Evolutionary conservation across 2,329 filamentous ascomycete genomes (phyloP).

Genomic region (Camptophora hylomeconis): DNA sequence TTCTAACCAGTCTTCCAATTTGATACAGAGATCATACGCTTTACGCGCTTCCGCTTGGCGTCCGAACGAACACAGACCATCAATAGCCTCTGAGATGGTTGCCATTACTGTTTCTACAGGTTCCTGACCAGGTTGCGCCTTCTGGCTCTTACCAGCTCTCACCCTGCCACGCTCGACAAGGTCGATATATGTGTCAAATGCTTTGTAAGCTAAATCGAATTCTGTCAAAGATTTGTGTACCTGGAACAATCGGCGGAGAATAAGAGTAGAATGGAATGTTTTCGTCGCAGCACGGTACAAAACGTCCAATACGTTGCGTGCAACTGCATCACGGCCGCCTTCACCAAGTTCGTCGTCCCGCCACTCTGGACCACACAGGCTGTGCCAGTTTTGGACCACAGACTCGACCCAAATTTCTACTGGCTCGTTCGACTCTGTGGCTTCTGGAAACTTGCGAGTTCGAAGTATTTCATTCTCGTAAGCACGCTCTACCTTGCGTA

Average conservation of each 20-base stretch:
- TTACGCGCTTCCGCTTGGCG: constrained; percentile 63
- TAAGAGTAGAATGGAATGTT: constrained; percentile 86
- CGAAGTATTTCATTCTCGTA: constrained; percentile 69
- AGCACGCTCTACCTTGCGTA: constrained; percentile 63
- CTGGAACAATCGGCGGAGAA: constrained; percentile 73
- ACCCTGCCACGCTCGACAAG: constrained; percentile 78
- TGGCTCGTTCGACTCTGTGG: constrained; percentile 63
- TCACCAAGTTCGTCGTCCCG: constrained; percentile 66
- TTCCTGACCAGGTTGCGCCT: constrained; percentile 59
- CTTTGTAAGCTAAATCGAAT: constrained; percentile 81
- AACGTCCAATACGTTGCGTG: constrained; percentile 65
- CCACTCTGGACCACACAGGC: constrained; percentile 71
- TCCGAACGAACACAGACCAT: constrained; percentile 71
- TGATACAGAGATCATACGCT: constrained; percentile 55
- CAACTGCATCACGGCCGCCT: constrained; percentile 63
- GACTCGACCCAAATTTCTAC: constrained; percentile 71
- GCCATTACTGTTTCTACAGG: constrained; percentile 62
- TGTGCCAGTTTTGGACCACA: constrained; percentile 72
- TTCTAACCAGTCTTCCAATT: constrained; percentile 63
- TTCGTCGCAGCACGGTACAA: constrained; percentile 84
- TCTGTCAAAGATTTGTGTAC: constrained; percentile 81
- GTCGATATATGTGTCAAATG: constrained; percentile 83
- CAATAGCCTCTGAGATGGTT: constrained; percentile 68
- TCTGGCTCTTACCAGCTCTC: constrained; percentile 58
- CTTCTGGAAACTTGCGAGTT: constrained; percentile 73